Conservation (phyloP, 2,329 filamentous ascomycete genomes). For the Aspergillus piperis region DNA sequence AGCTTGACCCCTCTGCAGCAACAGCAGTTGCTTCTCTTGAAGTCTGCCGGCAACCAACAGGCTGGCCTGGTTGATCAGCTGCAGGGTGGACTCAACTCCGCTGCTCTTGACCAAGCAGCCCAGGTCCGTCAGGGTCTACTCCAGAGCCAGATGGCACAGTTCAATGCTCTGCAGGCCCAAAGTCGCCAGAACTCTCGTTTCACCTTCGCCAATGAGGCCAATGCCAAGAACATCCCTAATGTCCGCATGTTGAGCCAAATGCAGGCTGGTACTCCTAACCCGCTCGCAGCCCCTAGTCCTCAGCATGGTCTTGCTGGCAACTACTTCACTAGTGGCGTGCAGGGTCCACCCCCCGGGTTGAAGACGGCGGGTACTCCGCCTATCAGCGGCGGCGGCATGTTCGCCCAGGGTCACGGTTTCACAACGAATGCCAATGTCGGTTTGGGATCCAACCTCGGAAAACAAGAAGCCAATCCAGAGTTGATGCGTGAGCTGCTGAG, state of each 20-base stretch:
- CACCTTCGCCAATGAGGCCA: constrained; percentile 76
- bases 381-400: constrained; percentile 76
- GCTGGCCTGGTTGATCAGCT: constrained; percentile 55
- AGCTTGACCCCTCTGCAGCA: constrained; percentile 81
- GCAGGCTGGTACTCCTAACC: constrained; percentile 42
- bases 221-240: constrained; percentile 57
- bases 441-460: constrained; percentile 62
- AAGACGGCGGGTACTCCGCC: constrained; percentile 95
- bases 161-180: constrained; percentile 65
- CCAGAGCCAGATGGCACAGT: constrained; percentile 50
- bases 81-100: constrained; percentile 32
- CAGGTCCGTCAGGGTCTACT: constrained; percentile 49
- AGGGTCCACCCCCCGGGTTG: constrained; percentile 89
- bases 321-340: constrained; percentile 81
- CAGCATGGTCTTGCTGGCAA: constrained; percentile 57
- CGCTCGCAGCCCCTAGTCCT: constrained; percentile 39
- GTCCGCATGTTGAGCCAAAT: constrained; percentile 57
- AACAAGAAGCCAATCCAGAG: constrained; percentile 73
- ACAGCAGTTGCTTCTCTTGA: constrained; percentile 68
- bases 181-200: constrained; percentile 83
- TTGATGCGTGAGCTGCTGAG: constrained; percentile 82
- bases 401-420: constrained; percentile 84
- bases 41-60: constrained; percentile 60
- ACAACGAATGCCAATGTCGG: constrained; percentile 62
- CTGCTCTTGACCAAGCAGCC: constrained; percentile 43